Evolutionary conservation across 345 rosid species (phyloP).

Genomic region (Citrus reticulata): DNA sequence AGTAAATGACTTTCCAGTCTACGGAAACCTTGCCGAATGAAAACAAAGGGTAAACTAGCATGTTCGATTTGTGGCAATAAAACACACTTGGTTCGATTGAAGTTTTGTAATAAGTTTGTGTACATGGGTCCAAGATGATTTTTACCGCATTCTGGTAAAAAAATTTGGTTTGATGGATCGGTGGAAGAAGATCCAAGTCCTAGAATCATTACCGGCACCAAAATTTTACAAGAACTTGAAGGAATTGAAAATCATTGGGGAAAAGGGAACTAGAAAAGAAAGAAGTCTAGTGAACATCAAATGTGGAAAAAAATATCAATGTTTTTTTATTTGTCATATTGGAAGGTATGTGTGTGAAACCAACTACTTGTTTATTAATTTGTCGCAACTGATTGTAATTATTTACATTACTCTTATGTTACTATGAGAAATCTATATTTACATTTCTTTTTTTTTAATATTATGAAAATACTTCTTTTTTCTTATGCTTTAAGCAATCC

Average conservation of each 20-base stretch:
- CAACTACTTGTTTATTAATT: too few species aligned
- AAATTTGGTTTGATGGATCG: background rate
- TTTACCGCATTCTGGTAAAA: background rate
- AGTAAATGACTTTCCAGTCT: background rate
- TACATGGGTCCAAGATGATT: background rate
- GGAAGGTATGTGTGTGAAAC: background rate
- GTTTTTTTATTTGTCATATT: background rate
- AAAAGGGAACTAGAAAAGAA: background rate
- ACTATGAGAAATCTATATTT: too few species aligned
- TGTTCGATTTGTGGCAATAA: background rate
- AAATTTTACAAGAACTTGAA: background rate
- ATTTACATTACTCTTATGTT: too few species aligned
- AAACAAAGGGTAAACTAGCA: background rate
- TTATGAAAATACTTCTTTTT: background rate
- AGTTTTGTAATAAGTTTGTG: background rate
- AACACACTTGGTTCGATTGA: background rate
- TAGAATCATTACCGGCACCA: background rate
- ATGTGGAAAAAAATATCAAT: background rate
- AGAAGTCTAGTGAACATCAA: background rate
- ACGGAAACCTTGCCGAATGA: background rate
- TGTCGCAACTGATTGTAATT: too few species aligned
- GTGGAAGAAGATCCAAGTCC: background rate
- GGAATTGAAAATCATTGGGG: background rate
- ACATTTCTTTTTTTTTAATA: too few species aligned
- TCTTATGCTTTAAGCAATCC: background rate